Conservation (phyloP, 2,329 filamentous ascomycete species). For the Fusarium coicis region DNA sequence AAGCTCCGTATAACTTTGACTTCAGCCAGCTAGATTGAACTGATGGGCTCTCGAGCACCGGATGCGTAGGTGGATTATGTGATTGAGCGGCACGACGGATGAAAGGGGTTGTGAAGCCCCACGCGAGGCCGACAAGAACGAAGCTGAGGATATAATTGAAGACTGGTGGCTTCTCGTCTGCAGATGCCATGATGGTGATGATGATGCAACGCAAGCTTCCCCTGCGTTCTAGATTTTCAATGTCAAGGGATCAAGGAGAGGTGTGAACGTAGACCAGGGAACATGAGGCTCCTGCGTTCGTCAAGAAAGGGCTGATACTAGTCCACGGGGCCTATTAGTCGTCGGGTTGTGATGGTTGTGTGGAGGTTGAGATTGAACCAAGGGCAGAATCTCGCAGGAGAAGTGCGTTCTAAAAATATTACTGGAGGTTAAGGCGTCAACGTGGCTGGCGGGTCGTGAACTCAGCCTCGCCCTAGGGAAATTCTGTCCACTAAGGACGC, state of each 20-base stretch:
- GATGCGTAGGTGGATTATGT: constrained; percentile 72
- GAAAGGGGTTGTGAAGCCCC: constrained; percentile 93
- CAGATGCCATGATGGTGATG: constrained; percentile 21
- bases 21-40: constrained; percentile 70
- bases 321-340: constrained; percentile 29
- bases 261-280: constrained; percentile 19
- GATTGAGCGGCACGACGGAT: constrained; percentile 86
- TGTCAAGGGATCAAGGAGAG: constrained; percentile 4
- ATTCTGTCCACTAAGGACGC: constrained; percentile 23
- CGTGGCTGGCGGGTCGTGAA: constrained; percentile 32
- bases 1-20: constrained; percentile 69
- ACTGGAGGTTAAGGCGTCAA: constrained; percentile 33
- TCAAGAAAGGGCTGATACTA: background rate
- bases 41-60: constrained; percentile 61
- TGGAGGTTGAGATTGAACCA: constrained; percentile 26
- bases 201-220: constrained; percentile 12
- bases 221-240: constrained; percentile 23
- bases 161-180: constrained; percentile 57
- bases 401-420: constrained; percentile 37
- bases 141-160: constrained; percentile 91
- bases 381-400: constrained; percentile 27
- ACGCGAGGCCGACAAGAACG: constrained; percentile 88
- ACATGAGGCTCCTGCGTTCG: constrained; percentile 36
- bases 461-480: constrained; percentile 38
- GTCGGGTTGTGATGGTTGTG: constrained; percentile 20